Evolutionary conservation across 2,329 filamentous ascomycete genomes (phyloP).

Genomic region (Cordyceps javanica): DNA sequence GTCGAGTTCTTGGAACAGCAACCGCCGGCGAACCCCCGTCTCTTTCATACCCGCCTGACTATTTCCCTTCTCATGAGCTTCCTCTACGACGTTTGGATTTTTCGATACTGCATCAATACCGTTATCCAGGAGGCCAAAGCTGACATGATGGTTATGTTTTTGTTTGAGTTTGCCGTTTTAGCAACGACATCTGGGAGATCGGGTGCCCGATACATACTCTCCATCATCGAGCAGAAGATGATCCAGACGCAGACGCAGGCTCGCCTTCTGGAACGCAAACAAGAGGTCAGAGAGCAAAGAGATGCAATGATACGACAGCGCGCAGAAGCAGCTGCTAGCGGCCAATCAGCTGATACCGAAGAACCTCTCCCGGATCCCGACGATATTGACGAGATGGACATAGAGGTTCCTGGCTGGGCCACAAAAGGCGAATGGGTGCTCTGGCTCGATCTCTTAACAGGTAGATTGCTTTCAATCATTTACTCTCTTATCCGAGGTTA

Average conservation of each 20-base stretch:
- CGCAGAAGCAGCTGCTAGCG: conserved; percentile 42
- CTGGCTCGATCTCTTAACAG: conserved; percentile 75
- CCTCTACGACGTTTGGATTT: conserved; percentile 71
- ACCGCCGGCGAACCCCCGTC: conserved; percentile 76
- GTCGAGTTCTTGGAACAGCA: conserved; percentile 95
- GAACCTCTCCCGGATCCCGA: conserved; percentile 58
- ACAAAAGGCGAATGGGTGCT: conserved; percentile 91
- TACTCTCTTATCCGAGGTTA: background rate
- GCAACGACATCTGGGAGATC: conserved; percentile 76
- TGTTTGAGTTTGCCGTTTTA: conserved; percentile 92
- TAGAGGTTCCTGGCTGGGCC: conserved; percentile 94
- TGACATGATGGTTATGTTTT: conserved; percentile 99
- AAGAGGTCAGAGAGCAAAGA: conserved; percentile 57
- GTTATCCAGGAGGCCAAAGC: conserved; percentile 85
- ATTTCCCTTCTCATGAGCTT: conserved; percentile 74
- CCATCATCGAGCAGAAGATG: conserved; percentile 70
- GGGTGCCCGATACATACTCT: conserved; percentile 69
- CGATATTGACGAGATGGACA: conserved; percentile 85
- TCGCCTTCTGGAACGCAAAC: conserved; percentile 61
- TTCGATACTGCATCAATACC: conserved; percentile 73
- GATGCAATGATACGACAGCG: conserved; percentile 45
- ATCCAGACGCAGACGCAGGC: conserved; percentile 66
- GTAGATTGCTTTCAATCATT: conserved; percentile 39
- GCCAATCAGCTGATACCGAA: conserved; percentile 43
- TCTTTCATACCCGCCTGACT: conserved; percentile 81